Evolutionary conservation across 1,284 basidiomycete genomes (phyloP).

Genomic region (Volvariella surrecta): DNA sequence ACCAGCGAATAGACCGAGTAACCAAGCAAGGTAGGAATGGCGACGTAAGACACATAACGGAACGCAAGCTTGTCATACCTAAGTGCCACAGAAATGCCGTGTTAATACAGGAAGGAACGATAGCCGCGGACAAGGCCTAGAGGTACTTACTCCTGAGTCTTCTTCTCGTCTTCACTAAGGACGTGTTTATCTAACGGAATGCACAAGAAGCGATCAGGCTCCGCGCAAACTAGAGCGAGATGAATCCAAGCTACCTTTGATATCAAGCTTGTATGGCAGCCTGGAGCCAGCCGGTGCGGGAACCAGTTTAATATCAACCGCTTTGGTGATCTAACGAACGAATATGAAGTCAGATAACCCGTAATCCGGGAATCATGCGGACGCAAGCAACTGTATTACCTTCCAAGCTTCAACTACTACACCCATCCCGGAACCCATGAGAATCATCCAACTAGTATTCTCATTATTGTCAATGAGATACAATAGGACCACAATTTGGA

Average conservation of each 20-base stretch:
- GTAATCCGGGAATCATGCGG: slow-evolving; percentile 6
- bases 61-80: slow-evolving; percentile 85
- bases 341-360: slow-evolving; percentile 10
- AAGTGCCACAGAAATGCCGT: slow-evolving; percentile 9
- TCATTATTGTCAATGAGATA: slow-evolving; percentile 95
- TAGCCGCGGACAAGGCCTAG: slow-evolving; percentile 3
- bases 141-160: slow-evolving; percentile 84
- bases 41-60: slow-evolving; percentile 84
- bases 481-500: slow-evolving; percentile 82
- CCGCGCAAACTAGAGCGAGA: neutral
- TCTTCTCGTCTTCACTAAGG: slow-evolving; percentile 90
- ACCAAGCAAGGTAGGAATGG: slow-evolving; percentile 76
- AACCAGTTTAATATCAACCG: slow-evolving; percentile 75
- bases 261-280: slow-evolving; percentile 74
- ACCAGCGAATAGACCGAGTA: slow-evolving; percentile 88
- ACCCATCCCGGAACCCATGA: slow-evolving; percentile 83
- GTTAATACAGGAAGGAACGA: slow-evolving; percentile 10
- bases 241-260: slow-evolving; percentile 53
- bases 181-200: slow-evolving; percentile 75
- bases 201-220: slow-evolving; percentile 2
- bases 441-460: slow-evolving; percentile 95
- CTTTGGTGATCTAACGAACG: slow-evolving; percentile 62
- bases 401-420: slow-evolving; percentile 96
- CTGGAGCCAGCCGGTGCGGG: slow-evolving; percentile 48
- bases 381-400: slow-evolving; percentile 33